Evolutionary conservation across 2,329 filamentous ascomycete genomes (phyloP).

Genomic region (Colletotrichum chrysophilum): DNA sequence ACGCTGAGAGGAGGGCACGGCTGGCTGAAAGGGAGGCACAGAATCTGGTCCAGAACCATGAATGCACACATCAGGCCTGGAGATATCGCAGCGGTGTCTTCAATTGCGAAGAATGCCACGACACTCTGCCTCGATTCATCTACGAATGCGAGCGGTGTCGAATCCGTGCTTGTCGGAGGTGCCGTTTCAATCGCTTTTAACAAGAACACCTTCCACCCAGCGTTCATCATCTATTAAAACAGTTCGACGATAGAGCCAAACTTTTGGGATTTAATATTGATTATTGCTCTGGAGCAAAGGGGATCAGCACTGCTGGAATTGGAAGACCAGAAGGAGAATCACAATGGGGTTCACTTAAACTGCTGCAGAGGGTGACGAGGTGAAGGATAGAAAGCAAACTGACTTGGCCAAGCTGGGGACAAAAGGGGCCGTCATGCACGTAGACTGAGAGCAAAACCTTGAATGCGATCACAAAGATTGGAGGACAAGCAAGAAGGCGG

Average conservation of each 20-base stretch:
- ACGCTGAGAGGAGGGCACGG: background rate
- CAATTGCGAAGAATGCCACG: constrained; percentile 48
- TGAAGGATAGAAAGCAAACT: background rate
- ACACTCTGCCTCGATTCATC: constrained; percentile 46
- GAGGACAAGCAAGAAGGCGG: too few relatives aligned
- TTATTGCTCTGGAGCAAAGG: too few relatives aligned
- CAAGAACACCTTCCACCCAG: background rate
- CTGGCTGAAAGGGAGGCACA: constrained; percentile 26
- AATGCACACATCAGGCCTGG: constrained; percentile 46
- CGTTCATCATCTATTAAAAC: background rate
- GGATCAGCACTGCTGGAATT: background rate
- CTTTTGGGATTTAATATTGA: too few relatives aligned
- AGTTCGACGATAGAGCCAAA: too few relatives aligned
- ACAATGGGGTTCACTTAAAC: background rate
- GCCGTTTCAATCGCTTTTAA: constrained; percentile 43
- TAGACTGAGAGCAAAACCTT: constrained; percentile 28
- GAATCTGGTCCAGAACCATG: constrained; percentile 39
- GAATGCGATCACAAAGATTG: rapidly evolving
- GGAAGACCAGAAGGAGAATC: background rate
- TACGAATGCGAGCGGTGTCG: constrained; percentile 51
- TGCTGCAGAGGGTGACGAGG: background rate
- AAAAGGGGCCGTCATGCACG: background rate
- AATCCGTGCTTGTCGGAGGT: constrained; percentile 50
- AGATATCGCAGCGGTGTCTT: constrained; percentile 32
- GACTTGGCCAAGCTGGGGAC: background rate